Evolutionary conservation across 495 filamentous ascomycete genomes (phyloP).

Genomic region (Pyrenopolyporus hunteri): DNA sequence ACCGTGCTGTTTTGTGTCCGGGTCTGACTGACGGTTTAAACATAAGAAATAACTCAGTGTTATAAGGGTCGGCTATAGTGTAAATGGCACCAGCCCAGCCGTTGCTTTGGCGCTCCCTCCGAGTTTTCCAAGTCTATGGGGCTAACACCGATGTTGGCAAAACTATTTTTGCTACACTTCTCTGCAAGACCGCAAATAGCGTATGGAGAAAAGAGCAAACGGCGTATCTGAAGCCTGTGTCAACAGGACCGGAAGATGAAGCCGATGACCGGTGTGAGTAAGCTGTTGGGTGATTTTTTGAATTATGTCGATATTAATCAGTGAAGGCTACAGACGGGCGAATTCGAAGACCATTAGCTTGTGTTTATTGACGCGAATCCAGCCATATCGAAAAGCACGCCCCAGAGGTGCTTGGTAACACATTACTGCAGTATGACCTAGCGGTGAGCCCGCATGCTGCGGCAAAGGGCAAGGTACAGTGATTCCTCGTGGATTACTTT

Average conservation of each 20-base stretch:
- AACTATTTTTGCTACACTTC: conserved; percentile 72
- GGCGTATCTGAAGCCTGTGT: conserved; percentile 76
- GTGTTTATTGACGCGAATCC: conserved; percentile 8
- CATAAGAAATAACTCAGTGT: neutral
- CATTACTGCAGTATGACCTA: conserved; percentile 72
- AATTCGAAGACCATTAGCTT: neutral
- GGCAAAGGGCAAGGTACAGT: conserved; percentile 50
- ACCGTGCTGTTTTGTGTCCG: conserved; percentile 10
- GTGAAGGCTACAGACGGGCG: conserved; percentile 1
- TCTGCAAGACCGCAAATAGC: conserved; percentile 63
- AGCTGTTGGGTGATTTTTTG: neutral
- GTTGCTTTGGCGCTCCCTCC: conserved; percentile 66
- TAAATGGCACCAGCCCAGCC: conserved; percentile 43
- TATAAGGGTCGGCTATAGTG: neutral
- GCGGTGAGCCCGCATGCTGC: conserved; percentile 78
- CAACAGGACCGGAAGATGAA: conserved; percentile 69
- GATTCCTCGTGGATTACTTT: neutral
- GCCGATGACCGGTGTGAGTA: conserved; percentile 67
- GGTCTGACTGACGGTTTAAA: neutral
- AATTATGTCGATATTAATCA: conserved; percentile 10
- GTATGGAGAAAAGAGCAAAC: conserved; percentile 53
- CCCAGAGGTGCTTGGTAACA: conserved; percentile 50
- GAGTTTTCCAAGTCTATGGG: conserved; percentile 73
- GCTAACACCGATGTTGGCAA: conserved; percentile 84
- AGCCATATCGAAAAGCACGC: conserved; percentile 66